Evolutionary conservation across 2,329 filamentous ascomycete species (phyloP).

Genomic region (Fusarium sp.): DNA sequence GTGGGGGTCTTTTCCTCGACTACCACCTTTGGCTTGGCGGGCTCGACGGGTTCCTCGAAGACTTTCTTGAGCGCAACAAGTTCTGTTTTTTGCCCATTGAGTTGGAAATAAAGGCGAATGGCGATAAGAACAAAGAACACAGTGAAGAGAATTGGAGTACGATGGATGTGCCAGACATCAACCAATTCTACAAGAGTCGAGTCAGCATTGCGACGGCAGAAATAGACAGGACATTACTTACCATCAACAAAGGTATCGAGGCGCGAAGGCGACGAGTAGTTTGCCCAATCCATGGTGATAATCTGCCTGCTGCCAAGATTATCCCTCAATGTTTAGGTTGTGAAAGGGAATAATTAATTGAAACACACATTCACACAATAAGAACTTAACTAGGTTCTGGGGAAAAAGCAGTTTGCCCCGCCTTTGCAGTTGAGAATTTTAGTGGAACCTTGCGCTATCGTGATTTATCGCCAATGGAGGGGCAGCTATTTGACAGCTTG

Average conservation of each 20-base stretch:
- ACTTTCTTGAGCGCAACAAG: slow-evolving; percentile 55
- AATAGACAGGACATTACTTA: slow-evolving; percentile 14
- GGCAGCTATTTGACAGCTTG: slow-evolving; percentile 38
- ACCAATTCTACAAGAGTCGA: slow-evolving; percentile 51
- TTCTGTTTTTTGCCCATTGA: slow-evolving; percentile 52
- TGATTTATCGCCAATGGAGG: slow-evolving; percentile 45
- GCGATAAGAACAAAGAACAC: slow-evolving; percentile 55
- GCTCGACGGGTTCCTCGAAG: slow-evolving; percentile 45
- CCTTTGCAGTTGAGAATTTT: slow-evolving; percentile 32
- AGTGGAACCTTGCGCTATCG: slow-evolving; percentile 37
- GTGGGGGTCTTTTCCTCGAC: slow-evolving; percentile 35
- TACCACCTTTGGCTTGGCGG: slow-evolving; percentile 19
- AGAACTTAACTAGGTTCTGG: slow-evolving; percentile 28
- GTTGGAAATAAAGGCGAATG: slow-evolving; percentile 59
- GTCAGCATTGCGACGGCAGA: slow-evolving; percentile 22
- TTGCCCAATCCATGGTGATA: slow-evolving; percentile 45
- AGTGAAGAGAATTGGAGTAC: slow-evolving; percentile 59
- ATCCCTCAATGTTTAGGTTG: slow-evolving; percentile 2
- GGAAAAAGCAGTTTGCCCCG: slow-evolving; percentile 47
- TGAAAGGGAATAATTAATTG: slow-evolving; percentile 4
- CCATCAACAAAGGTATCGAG: slow-evolving; percentile 46
- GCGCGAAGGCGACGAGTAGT: slow-evolving; percentile 43
- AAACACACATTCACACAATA: slow-evolving; percentile 29
- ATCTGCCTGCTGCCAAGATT: slow-evolving; percentile 24
- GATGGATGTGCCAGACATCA: slow-evolving; percentile 62